Evolutionary conservation across 768 basidiomycete species (phyloP), one percentile per base, ranked within the genome.

Genomic region (Rhizopogon rudus): DNA sequence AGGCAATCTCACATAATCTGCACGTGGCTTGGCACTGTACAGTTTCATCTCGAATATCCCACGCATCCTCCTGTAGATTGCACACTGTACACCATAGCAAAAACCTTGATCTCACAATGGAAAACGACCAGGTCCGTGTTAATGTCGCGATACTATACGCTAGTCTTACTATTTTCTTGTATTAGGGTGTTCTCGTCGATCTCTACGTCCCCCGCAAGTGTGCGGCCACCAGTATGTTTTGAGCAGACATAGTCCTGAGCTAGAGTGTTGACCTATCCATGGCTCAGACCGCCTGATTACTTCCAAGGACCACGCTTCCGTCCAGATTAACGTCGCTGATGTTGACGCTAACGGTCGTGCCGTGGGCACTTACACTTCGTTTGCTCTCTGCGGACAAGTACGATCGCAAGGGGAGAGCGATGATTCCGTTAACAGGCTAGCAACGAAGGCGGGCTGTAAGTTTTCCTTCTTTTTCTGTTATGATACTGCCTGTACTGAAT

Each of bases 171-270:
- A 6, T 17, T 52, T 50, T 14, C 42, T 52, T 39, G 39, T 55
- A 61, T 40, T 59, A 97, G 92, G 96, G 97, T 77, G 81, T 91
- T 72, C 95, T 99, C 74, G 97, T 99, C 71, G 97, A 98, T 82
- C 94, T 99, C 77, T 99, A 99, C 80, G 95, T 98, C 70, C 97
- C 97, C 75, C 92, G 97, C 83, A 98, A 98, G 77, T 98, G 97
- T 75, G 85, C 93, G 71, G 94, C 95, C 53, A 96, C 94, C 65
- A 95, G 94, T 97, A 69, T 71, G 91, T 84, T 56, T 57, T 57
- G 35, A 40, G 33, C 37, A 31, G 13, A 25, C 45, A 46, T 2
- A 44, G 44, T 31, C 45, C 52, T 53, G 40, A 37, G 28, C 50
- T 55, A 29, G 17, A 35, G 5, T 35, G 20, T 40, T 59, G 10